Evolutionary conservation across 163 green algal species (phyloP).

Genomic region (Scenedesmus sp.): DNA sequence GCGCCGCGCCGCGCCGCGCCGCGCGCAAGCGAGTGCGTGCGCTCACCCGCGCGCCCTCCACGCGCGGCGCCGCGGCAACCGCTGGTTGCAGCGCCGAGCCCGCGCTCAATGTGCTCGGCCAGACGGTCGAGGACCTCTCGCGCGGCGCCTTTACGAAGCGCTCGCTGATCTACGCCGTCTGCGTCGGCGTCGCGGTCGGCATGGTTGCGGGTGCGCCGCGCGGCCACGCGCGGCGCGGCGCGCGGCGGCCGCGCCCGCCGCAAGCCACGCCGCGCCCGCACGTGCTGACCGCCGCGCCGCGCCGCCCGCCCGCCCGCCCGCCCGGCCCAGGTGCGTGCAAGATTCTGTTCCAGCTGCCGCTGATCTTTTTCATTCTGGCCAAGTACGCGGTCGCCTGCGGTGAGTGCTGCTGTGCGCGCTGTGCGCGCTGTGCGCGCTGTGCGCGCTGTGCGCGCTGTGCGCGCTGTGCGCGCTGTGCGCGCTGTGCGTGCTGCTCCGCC

Average conservation of each 20-base stretch:
- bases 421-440: no score
- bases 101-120: slow-evolving; percentile 60
- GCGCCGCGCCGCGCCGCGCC: slow-evolving; percentile 37
- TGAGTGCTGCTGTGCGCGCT: no score
- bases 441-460: no score
- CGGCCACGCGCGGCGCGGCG: neutral
- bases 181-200: slow-evolving; percentile 50
- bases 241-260: no score
- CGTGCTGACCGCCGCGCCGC: no score
- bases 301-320: no score
- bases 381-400: slow-evolving; percentile 54
- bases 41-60: no score
- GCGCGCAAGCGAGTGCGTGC: no score
- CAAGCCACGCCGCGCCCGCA: no score
- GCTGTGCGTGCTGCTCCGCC: no score
- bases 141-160: slow-evolving; percentile 46
- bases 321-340: slow-evolving; percentile 54
- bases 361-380: slow-evolving; percentile 62
- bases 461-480: no score
- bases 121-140: slow-evolving; percentile 57
- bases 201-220: slow-evolving; percentile 46
- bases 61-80: neutral
- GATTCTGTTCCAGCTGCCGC: slow-evolving; percentile 57
- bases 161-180: slow-evolving; percentile 58
- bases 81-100: slow-evolving; percentile 49